These are phyloP conservation scores for Rugonectria rugulosa DNA, from an alignment of 2,329 filamentous ascomycete genomes.

Conservation along the genomic window DNA sequence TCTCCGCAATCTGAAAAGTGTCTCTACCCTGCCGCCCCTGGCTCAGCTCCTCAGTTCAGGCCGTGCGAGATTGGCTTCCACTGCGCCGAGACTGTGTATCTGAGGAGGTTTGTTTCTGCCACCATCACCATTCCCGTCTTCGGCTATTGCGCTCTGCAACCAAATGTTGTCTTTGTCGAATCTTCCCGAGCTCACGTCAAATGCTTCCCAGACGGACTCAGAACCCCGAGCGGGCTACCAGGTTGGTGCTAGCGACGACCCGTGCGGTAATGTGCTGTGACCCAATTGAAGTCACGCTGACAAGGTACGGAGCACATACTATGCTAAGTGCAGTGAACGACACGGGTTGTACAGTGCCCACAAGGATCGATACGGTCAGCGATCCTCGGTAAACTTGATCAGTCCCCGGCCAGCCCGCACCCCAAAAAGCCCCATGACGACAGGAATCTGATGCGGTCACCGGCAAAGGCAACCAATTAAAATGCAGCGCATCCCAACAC, in stretches of 20 bases:
- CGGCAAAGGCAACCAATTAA: slow-evolving; percentile 9
- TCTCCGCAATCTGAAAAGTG: slow-evolving; percentile 37
- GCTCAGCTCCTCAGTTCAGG: slow-evolving; percentile 10
- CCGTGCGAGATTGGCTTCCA: slow-evolving; percentile 33
- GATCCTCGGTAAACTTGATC: slow-evolving; percentile 18
- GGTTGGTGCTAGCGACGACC: slow-evolving; percentile 16
- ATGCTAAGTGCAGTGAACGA: slow-evolving; percentile 12
- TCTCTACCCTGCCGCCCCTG: slow-evolving; percentile 26
- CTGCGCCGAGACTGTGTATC: slow-evolving; percentile 21
- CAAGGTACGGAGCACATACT: background rate
- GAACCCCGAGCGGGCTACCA: slow-evolving; percentile 10
- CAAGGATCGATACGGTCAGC: slow-evolving; percentile 23
- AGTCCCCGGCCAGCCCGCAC: slow-evolving; percentile 6
- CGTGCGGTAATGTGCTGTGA: background rate
- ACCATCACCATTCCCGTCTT: background rate
- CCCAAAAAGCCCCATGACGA: slow-evolving; percentile 15
- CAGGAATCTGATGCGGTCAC: slow-evolving; percentile 6
- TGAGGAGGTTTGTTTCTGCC: background rate
- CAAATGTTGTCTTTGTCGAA: background rate
- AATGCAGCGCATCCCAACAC: slow-evolving; percentile 12
- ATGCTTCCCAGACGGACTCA: slow-evolving; percentile 10
- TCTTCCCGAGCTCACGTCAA: slow-evolving; percentile 5
- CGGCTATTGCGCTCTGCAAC: slow-evolving; percentile 13
- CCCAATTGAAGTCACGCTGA: background rate
- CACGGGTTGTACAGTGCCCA: slow-evolving; percentile 28